Base-by-base conservation (phyloP, 495 filamentous ascomycete genomes). In the Lophiostoma macrostomum region DNA sequence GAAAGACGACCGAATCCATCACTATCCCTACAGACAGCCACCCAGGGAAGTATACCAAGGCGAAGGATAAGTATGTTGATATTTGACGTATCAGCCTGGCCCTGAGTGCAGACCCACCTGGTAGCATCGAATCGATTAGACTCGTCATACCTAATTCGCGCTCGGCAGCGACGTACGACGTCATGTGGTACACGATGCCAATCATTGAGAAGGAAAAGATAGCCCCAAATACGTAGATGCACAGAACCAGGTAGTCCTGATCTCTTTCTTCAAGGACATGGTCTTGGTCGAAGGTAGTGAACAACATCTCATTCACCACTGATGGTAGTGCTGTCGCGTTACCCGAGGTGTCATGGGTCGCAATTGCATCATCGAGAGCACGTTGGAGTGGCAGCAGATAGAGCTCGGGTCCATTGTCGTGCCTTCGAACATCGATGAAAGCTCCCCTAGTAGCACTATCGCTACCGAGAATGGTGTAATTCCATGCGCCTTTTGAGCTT, bases 121-220 rank as follows among this genome's bases (percentile, higher is more conserved):
- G 80, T 76, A 89, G 87, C 81, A 88, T 90, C 29, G 87, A 83
- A 66, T 91, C 88, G 41, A 91, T 74, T 37, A 91, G 71, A 37
- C 86, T 84, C 24, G 85, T 83, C 77, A 90, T 87, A 50, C 86
- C 88, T 37, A 80, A 70, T 71, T 91, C 87, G 38, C 88, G 74
- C 69, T 91, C 87, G 18, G 80, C 76, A 13, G 87, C 86, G 47
- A 88, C 84, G 31, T 90, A 80, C 36, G 87, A 74, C 20, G 79
- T 78, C 23, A 84, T 74, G 56, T 88, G 76, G 55, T 87, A 82
- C 8, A 79, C 76, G 27, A 87, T 74, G 8, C 73, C 83, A 6
- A 88, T 58, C 35, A 54, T 41, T 4, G 50, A 8, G 16, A 54
- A 46, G 4, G 41, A 43, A 43, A 81, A 79, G 56, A 82, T 74